These are phyloP conservation scores for Ceratocystis papillata DNA, from an alignment of 2,329 filamentous ascomycete species.

Conservation along the genomic window DNA sequence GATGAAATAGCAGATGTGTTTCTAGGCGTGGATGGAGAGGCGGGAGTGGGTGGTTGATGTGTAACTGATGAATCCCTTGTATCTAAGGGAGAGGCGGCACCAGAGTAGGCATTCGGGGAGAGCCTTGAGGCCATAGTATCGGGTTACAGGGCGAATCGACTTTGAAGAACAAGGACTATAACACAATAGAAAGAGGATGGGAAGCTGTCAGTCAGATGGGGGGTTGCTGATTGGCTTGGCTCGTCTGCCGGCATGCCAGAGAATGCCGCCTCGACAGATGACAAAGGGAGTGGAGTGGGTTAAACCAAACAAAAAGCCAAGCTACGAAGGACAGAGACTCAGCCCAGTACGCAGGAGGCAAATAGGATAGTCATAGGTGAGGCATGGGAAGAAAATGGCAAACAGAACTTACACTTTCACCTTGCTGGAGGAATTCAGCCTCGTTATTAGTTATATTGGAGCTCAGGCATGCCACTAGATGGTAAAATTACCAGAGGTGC, in stretches of 20 bases:
- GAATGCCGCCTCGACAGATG: conserved; percentile 16
- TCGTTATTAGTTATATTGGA: conserved; percentile 5
- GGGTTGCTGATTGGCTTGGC: neutral
- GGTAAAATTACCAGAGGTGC: neutral
- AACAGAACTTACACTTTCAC: neutral
- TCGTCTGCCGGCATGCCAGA: neutral
- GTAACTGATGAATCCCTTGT: conserved; percentile 42
- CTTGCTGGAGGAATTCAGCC: conserved; percentile 16
- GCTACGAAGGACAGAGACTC: neutral
- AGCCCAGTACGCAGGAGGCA: neutral
- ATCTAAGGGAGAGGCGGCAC: conserved; percentile 31
- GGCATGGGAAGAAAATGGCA: neutral
- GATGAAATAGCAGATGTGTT: conserved; percentile 33
- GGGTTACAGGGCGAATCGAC: neutral
- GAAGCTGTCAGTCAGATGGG: neutral
- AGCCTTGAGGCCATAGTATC: conserved; percentile 19
- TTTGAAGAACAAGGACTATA: conserved; percentile 9
- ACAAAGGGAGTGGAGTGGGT: neutral
- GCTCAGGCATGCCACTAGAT: conserved; percentile 8
- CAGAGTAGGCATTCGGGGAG: conserved; percentile 19
- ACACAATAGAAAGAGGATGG: neutral
- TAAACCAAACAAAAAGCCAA: neutral
- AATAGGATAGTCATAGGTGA: neutral
- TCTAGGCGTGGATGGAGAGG: conserved; percentile 32
- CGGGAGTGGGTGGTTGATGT: conserved; percentile 33